Evolutionary conservation across 257 asterid species (phyloP), one percentile per base, ranked within the genome.

Genomic region (Cinchona pubescens): DNA sequence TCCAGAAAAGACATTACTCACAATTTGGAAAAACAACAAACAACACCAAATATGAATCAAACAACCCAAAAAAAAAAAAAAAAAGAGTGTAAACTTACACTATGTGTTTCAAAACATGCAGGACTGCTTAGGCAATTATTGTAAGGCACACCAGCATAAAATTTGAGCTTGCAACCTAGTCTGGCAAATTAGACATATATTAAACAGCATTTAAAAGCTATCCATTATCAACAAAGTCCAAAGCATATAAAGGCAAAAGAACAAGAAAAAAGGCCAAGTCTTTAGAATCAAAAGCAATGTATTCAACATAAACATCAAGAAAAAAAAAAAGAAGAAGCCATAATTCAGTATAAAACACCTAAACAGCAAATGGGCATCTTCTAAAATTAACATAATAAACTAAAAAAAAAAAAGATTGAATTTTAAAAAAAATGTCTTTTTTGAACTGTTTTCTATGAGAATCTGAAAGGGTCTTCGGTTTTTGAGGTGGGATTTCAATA

Each of bases 81-180:
- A 15, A 13, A 46, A 13, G 53, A 19, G 1, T 37, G 40, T 37
- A 37, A 37, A 78, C 86, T 55, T 75, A 85, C 88, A 71, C 82
- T 37, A 32, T 58, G 75, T 16, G 83, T 25, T 63, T 67, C 78
- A 51, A 75, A 71, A 76, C 75, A 77, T 27, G 79, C 79, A 46
- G 83, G 34, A 55, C 48, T 49, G 74, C 84, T 76, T 7, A 88
- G 68, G 71, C 75, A 19, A 53, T 53, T 79, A 73, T 83, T 76
- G 74, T 86, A 85, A 45, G 94, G 89, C 32, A 84, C 90, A 72
- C 94, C 88, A 69, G 97, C 97, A 49, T n/a, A n/a, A n/a, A n/a
- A 97, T 96, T 83, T 92, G 98, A 60, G 98, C 98, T 86, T 92
- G 97, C 84, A 93, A 83, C 86, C 97, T 89, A 45, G 91, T 91